Evolutionary conservation across 2,329 filamentous ascomycete species (phyloP).

Genomic region (Diaporthe vaccinii): DNA sequence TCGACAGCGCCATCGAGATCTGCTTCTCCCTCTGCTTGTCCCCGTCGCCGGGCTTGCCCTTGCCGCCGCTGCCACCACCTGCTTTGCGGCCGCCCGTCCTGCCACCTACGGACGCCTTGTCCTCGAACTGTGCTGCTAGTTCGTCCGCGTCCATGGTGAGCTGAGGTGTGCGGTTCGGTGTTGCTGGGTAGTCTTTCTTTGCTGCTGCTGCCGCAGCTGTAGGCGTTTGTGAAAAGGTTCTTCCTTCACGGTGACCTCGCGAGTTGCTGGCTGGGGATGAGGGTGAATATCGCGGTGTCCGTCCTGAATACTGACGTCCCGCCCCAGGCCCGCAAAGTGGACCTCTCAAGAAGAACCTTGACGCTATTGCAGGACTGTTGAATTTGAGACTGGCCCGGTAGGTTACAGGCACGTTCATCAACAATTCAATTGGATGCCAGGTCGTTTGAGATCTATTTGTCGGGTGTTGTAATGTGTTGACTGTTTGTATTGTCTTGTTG

Average conservation of each 20-base stretch:
- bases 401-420: background rate
- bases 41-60: conserved; percentile 50
- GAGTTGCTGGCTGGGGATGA: background rate
- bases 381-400: background rate
- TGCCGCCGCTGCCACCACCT: conserved; percentile 45
- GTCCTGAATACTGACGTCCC: background rate
- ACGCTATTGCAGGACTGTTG: background rate
- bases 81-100: conserved; percentile 21
- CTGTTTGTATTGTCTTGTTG: background rate
- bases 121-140: conserved; percentile 41
- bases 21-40: conserved; percentile 58
- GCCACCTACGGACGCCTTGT: conserved; percentile 37
- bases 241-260: background rate
- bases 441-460: background rate
- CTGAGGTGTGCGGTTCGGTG: background rate
- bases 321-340: background rate
- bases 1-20: conserved; percentile 68
- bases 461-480: background rate
- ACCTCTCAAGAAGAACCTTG: background rate
- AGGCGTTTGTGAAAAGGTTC: background rate
- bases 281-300: background rate
- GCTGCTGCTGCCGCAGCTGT: background rate
- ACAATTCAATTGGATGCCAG: background rate
- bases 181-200: background rate
- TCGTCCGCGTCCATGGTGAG: conserved; percentile 37